phyloP scores from a whole-genome alignment of 495 filamentous ascomycete species.

The Hypomontagnella monticulosa region DNA sequence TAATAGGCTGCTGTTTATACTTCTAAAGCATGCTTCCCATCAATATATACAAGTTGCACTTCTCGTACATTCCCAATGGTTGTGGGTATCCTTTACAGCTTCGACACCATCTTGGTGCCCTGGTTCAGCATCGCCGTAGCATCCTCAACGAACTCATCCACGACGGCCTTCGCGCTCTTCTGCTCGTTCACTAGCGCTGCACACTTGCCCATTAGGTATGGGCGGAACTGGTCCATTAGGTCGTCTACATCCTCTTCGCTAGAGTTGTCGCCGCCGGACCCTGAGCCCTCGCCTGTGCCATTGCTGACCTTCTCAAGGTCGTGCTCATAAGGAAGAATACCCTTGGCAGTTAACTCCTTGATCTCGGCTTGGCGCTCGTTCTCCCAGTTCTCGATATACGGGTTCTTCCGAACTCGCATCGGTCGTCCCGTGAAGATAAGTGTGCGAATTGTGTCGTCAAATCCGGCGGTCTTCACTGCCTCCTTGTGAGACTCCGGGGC shows the following conservation, averaged over 20 bases:
- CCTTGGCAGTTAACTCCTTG: constrained; percentile 87
- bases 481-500: constrained; percentile 96
- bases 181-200: constrained; percentile 92
- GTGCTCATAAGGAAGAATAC: constrained; percentile 90
- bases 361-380: constrained; percentile 88
- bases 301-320: constrained; percentile 83
- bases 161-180: constrained; percentile 90
- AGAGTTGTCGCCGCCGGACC: constrained; percentile 67
- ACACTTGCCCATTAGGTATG: constrained; percentile 96
- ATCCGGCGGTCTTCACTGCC: constrained; percentile 88
- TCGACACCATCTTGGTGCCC: constrained; percentile 71
- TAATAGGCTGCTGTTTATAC: constrained; percentile 8
- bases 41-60: constrained; percentile 19
- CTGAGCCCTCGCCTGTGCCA: constrained; percentile 68
- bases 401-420: constrained; percentile 89
- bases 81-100: constrained; percentile 59
- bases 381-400: constrained; percentile 97
- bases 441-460: constrained; percentile 94
- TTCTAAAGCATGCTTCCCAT: neutral
- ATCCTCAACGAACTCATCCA: constrained; percentile 93
- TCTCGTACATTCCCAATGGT: neutral
- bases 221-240: constrained; percentile 87
- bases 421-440: constrained; percentile 98
- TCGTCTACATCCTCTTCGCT: constrained; percentile 67
- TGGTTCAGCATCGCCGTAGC: constrained; percentile 74